Evolutionary conservation across 805 yeast species (phyloP), one percentile per base, ranked within the genome.

Genomic region (Saccharomycopsis vini): DNA sequence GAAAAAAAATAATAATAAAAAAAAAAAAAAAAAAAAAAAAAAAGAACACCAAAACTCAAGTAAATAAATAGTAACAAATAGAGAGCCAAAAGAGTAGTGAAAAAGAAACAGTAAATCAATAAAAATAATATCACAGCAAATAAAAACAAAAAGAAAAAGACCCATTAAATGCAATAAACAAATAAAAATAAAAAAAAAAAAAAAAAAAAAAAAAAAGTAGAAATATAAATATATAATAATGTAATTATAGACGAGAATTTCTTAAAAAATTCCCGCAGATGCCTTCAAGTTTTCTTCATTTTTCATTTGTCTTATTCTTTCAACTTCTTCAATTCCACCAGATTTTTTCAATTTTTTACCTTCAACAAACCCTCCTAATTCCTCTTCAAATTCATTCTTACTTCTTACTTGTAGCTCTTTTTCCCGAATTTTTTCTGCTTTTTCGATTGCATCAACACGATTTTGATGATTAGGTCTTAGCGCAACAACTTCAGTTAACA

Each of bases 241-340:
- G 10, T 24, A 24, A 24, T 24, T n/a, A n/a, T n/a, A n/a, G n/a
- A n/a, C n/a, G n/a, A n/a, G n/a, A n/a, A n/a, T n/a, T n/a, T 33
- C 6, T 39, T 43, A 58, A 40, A 52, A 58, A 13, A n/a, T n/a
- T n/a, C n/a, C n/a, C n/a, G n/a, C n/a, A 21, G 62, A 66, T 18
- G 68, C 72, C 53, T 78, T 77, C 48, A 87, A 63, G 54, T 83
- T 83, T 52, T 80, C 80, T 43, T 72, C 77, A 61, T 87, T 94
- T 51, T 84, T 79, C 49, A 71, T 63, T 52, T 67, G 69, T 46
- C 96, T 68, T 39, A 69, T 52, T 47, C 85, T 68, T 53, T 90
- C 97, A 18, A 85, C 66, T 54, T 87, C 97, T 49, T 84, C 94
- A 18, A 88, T 73, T 1, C 97, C 97, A 4, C 97, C 97, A 16